These are phyloP conservation scores for Thelephora aurantiotincta DNA, from an alignment of 768 basidiomycete genomes.

Conservation along the genomic window DNA sequence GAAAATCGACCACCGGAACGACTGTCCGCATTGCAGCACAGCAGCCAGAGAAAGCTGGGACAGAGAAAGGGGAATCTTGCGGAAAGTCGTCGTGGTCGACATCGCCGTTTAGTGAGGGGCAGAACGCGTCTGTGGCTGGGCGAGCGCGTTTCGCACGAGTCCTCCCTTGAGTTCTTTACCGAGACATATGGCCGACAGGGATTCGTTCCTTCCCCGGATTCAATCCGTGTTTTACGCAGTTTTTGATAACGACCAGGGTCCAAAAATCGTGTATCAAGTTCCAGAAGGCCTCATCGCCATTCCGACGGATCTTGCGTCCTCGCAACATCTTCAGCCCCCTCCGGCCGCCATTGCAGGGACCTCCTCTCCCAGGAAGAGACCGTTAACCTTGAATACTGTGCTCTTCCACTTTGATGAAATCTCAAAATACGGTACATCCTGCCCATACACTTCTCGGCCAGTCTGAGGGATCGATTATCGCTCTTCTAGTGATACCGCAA, in stretches of 20 bases:
- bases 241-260: constrained; percentile 77
- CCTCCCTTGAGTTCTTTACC: too few species aligned
- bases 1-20: constrained; percentile 66
- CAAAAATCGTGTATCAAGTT: constrained; percentile 86
- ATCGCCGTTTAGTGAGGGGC: neutral
- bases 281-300: constrained; percentile 76
- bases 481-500: constrained; percentile 59
- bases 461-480: too few species aligned
- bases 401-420: constrained; percentile 88
- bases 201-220: constrained; percentile 67
- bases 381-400: constrained; percentile 32
- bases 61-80: constrained; percentile 42
- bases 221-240: constrained; percentile 89
- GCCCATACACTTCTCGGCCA: too few species aligned
- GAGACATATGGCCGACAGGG: constrained; percentile 20
- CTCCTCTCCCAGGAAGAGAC: constrained; percentile 29
- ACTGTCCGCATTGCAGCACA: constrained; percentile 73
- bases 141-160: constrained; percentile 1
- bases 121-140: constrained; percentile 12
- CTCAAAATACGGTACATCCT: constrained; percentile 46
- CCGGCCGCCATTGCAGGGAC: constrained; percentile 17
- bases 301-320: constrained; percentile 2
- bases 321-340: constrained; percentile 6
- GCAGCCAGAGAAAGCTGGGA: constrained; percentile 64
- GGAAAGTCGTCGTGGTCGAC: constrained; percentile 23